Evolutionary conservation across 345 rosid genomes (phyloP).

Genomic region (Syzygium grande): DNA sequence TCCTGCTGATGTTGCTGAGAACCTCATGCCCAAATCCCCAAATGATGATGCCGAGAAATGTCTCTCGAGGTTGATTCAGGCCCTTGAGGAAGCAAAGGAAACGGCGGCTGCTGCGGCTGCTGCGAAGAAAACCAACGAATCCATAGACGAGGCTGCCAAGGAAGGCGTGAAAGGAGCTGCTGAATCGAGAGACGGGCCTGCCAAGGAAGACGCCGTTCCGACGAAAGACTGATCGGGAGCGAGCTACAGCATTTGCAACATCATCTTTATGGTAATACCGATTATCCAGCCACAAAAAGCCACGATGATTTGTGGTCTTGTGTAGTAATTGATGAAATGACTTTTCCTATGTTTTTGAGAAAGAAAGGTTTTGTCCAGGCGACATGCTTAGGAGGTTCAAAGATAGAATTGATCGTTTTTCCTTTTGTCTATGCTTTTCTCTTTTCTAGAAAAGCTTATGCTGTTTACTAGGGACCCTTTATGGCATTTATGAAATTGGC

Average conservation of each 20-base stretch:
- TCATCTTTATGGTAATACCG: neutral
- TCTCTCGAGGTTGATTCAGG: slow-evolving; percentile 26
- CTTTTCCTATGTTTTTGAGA: neutral
- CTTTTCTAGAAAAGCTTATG: neutral
- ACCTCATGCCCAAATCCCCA: slow-evolving; percentile 41
- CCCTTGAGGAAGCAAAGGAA: slow-evolving; percentile 25
- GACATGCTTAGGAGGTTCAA: neutral
- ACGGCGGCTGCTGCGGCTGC: slow-evolving; percentile 3
- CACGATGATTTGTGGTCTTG: neutral
- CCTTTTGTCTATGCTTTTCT: neutral
- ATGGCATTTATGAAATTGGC: neutral
- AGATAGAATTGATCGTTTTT: neutral
- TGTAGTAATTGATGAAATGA: neutral
- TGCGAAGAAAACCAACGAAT: neutral
- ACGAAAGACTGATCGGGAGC: neutral
- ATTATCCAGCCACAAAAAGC: neutral
- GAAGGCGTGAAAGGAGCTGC: neutral
- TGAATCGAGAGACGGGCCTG: neutral
- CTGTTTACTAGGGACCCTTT: neutral
- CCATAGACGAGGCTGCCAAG: neutral
- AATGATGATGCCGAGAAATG: slow-evolving; percentile 19
- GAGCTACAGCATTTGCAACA: neutral
- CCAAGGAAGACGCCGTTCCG: neutral
- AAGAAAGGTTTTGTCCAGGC: neutral
- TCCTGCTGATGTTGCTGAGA: slow-evolving; percentile 50